Evolutionary conservation across 2,329 filamentous ascomycete genomes (phyloP).

Genomic region (Venturia oleaginea): DNA sequence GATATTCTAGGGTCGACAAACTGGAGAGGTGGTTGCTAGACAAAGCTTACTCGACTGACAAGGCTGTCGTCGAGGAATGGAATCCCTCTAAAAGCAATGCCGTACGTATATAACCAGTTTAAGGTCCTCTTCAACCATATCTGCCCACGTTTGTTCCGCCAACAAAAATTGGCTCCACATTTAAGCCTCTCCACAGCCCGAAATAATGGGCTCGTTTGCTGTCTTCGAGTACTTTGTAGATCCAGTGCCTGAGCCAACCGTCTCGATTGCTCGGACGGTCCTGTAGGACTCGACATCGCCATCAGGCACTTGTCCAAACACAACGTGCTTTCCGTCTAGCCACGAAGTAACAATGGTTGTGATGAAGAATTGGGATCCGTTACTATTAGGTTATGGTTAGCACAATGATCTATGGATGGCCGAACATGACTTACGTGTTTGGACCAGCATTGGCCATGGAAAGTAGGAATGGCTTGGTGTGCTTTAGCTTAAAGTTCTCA

Average conservation of each 20-base stretch:
- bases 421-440: conserved; percentile 59
- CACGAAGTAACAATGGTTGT: conserved; percentile 58
- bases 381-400: conserved; percentile 33
- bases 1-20: not conserved
- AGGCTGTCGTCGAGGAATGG: not conserved
- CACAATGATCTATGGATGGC: not conserved
- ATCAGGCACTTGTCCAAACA: conserved; percentile 63
- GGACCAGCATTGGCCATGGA: conserved; percentile 95
- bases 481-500: conserved; percentile 78
- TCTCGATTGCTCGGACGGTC: conserved; percentile 50
- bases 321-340: conserved; percentile 75
- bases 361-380: conserved; percentile 66
- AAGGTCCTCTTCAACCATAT: not conserved
- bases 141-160: not conserved
- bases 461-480: conserved; percentile 66
- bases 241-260: conserved; percentile 46
- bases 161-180: conserved; percentile 13
- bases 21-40: not conserved
- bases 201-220: conserved; percentile 39
- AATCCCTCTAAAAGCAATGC: conserved; percentile 3
- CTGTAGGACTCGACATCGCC: conserved; percentile 45
- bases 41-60: conserved; percentile 4
- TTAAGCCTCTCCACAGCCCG: conserved; percentile 40
- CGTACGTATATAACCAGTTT: not conserved
- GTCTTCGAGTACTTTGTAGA: conserved; percentile 42